Evolutionary conservation across 768 basidiomycete species (phyloP).

Genomic region (Rubroboletus satanas): DNA sequence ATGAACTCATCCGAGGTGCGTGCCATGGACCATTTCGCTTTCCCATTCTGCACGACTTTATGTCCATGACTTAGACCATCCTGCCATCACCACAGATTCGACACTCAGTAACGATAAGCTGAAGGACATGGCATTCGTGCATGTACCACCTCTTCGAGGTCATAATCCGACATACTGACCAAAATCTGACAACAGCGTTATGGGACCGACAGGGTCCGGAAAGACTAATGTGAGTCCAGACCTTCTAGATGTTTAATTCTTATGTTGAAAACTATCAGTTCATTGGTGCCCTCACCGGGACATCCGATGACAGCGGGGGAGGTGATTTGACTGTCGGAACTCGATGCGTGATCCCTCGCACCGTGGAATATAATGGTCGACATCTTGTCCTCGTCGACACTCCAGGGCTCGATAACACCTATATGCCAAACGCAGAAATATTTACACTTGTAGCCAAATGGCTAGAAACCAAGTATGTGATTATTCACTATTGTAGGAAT

Average conservation of each 20-base stretch:
- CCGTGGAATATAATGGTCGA: neutral
- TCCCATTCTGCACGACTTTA: neutral
- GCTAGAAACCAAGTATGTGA: neutral
- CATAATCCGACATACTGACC: neutral
- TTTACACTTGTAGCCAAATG: neutral
- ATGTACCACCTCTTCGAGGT: neutral
- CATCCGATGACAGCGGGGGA: too few species aligned
- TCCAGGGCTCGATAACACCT: slow-evolving; percentile 1
- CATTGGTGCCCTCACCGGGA: neutral
- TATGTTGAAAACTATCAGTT: neutral
- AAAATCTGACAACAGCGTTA: neutral
- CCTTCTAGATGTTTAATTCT: too few species aligned
- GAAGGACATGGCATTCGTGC: slow-evolving; percentile 1
- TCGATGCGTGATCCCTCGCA: neutral
- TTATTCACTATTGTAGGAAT: neutral
- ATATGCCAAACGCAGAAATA: neutral
- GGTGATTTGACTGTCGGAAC: neutral
- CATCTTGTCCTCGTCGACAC: slow-evolving; percentile 4
- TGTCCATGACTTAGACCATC: neutral
- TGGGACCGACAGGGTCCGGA: slow-evolving; percentile 5
- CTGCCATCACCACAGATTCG: neutral
- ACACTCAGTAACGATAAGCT: neutral
- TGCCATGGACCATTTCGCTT: neutral
- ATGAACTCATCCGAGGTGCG: neutral
- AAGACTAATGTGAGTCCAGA: neutral